Percentiles rank a stretch among this genome's conserved stretches.
Conservation (phyloP, 2,329 filamentous ascomycete species). For the Colletotrichum coccodes region DNA sequence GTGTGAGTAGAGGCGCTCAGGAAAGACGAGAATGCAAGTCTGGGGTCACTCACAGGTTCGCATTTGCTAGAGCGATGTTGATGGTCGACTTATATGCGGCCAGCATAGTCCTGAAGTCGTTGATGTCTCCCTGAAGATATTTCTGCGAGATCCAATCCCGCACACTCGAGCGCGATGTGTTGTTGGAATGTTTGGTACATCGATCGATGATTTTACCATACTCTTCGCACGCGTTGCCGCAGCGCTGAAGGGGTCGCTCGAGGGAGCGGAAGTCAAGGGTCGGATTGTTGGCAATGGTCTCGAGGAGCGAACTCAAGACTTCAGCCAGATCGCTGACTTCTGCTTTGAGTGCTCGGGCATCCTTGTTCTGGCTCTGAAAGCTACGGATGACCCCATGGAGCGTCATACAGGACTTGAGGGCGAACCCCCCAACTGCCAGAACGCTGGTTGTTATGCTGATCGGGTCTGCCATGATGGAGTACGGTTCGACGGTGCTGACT, state of each 20-base stretch:
- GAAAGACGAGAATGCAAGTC: not conserved
- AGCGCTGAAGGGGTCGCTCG: not conserved
- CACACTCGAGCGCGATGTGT: not conserved
- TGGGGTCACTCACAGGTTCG: constrained; percentile 35
- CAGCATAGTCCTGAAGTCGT: constrained; percentile 35
- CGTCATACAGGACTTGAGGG: not conserved
- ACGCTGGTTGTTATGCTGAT: not conserved
- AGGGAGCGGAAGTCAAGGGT: constrained; percentile 5
- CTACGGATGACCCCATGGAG: not conserved
- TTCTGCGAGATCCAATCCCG: constrained; percentile 8
- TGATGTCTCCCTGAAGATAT: constrained; percentile 32
- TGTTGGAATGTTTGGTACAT: constrained; percentile 8
- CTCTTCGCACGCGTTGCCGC: constrained; percentile 26
- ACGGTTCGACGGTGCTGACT: not conserved
- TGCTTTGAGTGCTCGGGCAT: constrained; percentile 3
- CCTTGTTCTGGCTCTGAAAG: not conserved
- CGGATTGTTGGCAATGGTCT: not conserved
- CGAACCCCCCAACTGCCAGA: not conserved
- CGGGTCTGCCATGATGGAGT: not conserved
- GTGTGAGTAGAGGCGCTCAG: not conserved
- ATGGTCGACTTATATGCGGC: constrained; percentile 40
- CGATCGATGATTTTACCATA: constrained; percentile 22
- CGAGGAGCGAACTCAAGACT: not conserved
- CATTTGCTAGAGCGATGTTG: constrained; percentile 39
- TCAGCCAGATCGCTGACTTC: not conserved